These are phyloP conservation scores for Acacia confusa DNA, from an alignment of 306 rosid genomes.

Conservation along the genomic window DNA sequence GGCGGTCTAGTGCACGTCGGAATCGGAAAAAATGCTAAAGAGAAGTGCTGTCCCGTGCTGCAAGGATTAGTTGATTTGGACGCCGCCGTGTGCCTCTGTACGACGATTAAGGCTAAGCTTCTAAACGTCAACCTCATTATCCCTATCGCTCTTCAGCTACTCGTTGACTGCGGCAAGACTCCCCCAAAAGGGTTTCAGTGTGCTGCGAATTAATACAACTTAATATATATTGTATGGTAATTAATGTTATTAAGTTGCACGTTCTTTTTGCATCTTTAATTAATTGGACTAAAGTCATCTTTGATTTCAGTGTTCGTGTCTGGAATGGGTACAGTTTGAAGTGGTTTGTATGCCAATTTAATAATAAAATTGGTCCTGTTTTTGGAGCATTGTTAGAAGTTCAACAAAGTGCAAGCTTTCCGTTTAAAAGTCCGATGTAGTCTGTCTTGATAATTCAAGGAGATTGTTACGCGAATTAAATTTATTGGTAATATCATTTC, in stretches of 20 bases:
- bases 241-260: background rate
- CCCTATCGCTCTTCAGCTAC: constrained; percentile 61
- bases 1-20: background rate
- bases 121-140: constrained; percentile 45
- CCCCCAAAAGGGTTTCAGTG: constrained; percentile 58
- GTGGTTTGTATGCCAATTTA: background rate
- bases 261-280: background rate
- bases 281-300: background rate
- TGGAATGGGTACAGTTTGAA: background rate
- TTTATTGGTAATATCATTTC: too few relatives aligned
- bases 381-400: background rate
- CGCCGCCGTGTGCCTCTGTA: constrained; percentile 66
- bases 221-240: background rate
- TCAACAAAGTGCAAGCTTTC: background rate
- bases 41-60: constrained; percentile 1
- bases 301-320: background rate
- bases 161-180: constrained; percentile 61
- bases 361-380: background rate
- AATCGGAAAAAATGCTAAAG: background rate
- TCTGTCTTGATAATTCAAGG: too few relatives aligned
- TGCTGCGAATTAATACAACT: constrained; percentile 25
- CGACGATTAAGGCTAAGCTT: constrained; percentile 59
- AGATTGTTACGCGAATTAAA: too few relatives aligned
- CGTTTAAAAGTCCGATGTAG: background rate
- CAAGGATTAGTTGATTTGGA: constrained; percentile 37